These are phyloP conservation scores for Prunus persica DNA, from an alignment of 306 rosid genomes.

Conservation along the genomic window Prunus_persica_NCBIv2 NC_034009.1:36508501-36509000, in stretches of 20 bases:
- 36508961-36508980: conserved; percentile 37
- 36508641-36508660: too few relatives aligned
- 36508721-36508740: not conserved
- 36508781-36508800: not conserved
- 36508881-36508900: conserved; percentile 54
- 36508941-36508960: conserved; percentile 5
- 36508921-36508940: conserved; percentile 18
- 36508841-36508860: not conserved
- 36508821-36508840: not conserved
- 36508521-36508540: too few relatives aligned
- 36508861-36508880: not conserved
- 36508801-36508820: conserved; percentile 14
- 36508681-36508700: too few relatives aligned
- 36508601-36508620: too few relatives aligned
- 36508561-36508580: too few relatives aligned
- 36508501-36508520: too few relatives aligned
- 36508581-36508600: too few relatives aligned
- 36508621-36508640: too few relatives aligned
- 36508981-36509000: conserved; percentile 50
- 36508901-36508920: conserved; percentile 64
- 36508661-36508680: too few relatives aligned
- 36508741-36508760: not conserved
- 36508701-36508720: not conserved
- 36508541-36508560: too few relatives aligned
- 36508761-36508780: not conserved